Percentiles rank a stretch among this genome's conserved stretches.
These are phyloP conservation scores for Fusarium xylarioides DNA, from an alignment of 2,329 filamentous ascomycete species.

Conservation along the genomic window DNA sequence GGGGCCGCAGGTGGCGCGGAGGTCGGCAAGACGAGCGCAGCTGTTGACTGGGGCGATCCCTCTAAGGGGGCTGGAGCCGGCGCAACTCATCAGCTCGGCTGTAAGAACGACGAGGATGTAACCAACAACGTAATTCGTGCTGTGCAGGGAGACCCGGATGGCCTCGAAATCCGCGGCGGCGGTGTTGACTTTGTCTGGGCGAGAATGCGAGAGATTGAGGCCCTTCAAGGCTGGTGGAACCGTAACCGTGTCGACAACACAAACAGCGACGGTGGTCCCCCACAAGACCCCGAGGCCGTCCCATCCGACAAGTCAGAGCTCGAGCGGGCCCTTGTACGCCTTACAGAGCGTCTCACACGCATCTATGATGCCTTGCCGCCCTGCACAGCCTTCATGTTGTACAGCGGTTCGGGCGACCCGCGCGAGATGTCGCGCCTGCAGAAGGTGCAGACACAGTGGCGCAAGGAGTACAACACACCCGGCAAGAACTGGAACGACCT, in stretches of 20 bases:
- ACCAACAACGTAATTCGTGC: constrained; percentile 64
- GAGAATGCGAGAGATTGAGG: constrained; percentile 72
- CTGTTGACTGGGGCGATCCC: constrained; percentile 91
- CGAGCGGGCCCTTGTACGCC: constrained; percentile 56
- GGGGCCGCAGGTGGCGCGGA: constrained; percentile 63
- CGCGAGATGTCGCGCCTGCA: constrained; percentile 71
- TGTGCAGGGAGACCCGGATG: constrained; percentile 66
- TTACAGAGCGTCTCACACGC: constrained; percentile 60
- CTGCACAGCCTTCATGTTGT: constrained; percentile 72
- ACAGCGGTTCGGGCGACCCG: constrained; percentile 74
- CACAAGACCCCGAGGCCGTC: constrained; percentile 33
- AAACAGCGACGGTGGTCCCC: constrained; percentile 48
- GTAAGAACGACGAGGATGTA: constrained; percentile 68
- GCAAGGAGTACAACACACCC: constrained; percentile 70
- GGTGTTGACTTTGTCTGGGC: constrained; percentile 75
- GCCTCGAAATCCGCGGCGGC: constrained; percentile 64
- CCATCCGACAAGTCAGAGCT: constrained; percentile 46
- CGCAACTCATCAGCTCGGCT: constrained; percentile 65
- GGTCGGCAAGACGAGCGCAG: constrained; percentile 71
- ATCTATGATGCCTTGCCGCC: constrained; percentile 69
- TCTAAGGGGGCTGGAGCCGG: constrained; percentile 65
- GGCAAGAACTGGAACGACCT: constrained; percentile 73
- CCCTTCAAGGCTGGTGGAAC: constrained; percentile 74
- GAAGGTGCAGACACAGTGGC: constrained; percentile 67
- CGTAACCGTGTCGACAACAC: constrained; percentile 57